phyloP scores from a whole-genome alignment of 768 basidiomycete species.

The Boletus reticulatus region DNA sequence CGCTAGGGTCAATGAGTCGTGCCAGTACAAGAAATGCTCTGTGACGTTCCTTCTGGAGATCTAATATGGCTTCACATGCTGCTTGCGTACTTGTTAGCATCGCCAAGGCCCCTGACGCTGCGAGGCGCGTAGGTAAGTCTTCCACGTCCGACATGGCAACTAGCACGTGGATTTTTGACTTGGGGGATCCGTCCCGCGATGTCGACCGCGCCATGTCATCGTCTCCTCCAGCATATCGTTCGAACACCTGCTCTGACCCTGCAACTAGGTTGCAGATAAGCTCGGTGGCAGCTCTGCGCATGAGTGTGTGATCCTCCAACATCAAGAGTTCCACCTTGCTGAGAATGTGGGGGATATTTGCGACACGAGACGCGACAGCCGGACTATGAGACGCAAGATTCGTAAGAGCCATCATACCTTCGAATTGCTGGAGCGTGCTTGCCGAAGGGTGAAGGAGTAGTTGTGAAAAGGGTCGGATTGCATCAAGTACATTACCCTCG shows the following conservation, averaged over 20 bases:
- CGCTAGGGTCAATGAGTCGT: constrained; percentile 62
- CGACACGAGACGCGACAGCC: constrained; percentile 65
- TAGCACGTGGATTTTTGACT: constrained; percentile 75
- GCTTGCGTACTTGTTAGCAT: constrained; percentile 62
- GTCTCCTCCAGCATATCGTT: constrained; percentile 58
- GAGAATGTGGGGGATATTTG: constrained; percentile 55
- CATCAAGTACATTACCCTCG: constrained; percentile 71
- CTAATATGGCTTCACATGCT: constrained; percentile 60
- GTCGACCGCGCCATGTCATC: constrained; percentile 41
- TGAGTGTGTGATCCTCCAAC: constrained; percentile 77
- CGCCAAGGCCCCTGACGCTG: constrained; percentile 90
- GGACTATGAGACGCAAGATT: constrained; percentile 83
- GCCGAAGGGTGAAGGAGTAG: constrained; percentile 70
- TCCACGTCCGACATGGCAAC: constrained; percentile 85
- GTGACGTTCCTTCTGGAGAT: constrained; percentile 62
- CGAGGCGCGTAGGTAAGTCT: constrained; percentile 79
- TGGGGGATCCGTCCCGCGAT: constrained; percentile 25
- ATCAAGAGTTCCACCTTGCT: constrained; percentile 69
- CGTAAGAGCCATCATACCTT: constrained; percentile 93
- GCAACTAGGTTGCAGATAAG: constrained; percentile 88
- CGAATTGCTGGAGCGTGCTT: constrained; percentile 81
- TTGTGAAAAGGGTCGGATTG: constrained; percentile 75
- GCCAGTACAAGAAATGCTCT: constrained; percentile 65
- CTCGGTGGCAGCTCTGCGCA: constrained; percentile 87
- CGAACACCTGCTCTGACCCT: constrained; percentile 74